phyloP scores from a whole-genome alignment of 202 grass and related monocot genomes.

The Carex arenaria region DNA sequence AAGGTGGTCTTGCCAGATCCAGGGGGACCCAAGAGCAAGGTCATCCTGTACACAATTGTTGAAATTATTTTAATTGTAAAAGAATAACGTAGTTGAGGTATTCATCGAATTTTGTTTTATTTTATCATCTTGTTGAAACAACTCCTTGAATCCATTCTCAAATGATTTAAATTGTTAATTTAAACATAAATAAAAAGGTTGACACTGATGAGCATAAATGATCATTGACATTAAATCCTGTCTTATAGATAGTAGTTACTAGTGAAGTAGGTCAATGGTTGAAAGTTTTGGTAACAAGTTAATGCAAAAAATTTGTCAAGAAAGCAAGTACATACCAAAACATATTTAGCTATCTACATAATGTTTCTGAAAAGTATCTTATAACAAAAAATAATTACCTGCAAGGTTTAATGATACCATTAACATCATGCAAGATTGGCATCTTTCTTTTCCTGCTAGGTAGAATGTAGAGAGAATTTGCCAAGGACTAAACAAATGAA shows the following conservation, averaged over 20 bases:
- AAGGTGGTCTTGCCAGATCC: conserved; percentile 84
- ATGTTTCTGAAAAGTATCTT: not conserved
- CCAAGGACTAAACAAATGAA: conserved; percentile 7
- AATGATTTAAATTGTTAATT: no score
- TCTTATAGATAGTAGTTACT: not conserved
- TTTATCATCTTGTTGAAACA: not conserved
- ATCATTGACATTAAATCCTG: no score
- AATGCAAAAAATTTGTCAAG: no score
- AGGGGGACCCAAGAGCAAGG: conserved; percentile 41
- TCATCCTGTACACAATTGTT: conserved; percentile 14
- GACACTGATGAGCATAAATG: no score
- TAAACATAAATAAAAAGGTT: no score
- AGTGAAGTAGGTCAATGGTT: not conserved
- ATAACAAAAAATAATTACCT: conserved; percentile 9
- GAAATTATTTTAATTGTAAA: not conserved
- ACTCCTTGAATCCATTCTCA: not conserved
- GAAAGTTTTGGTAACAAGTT: not conserved
- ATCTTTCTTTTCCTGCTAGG: conserved; percentile 29
- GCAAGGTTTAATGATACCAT: conserved; percentile 29
- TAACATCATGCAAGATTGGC: conserved; percentile 31
- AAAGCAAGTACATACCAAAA: not conserved
- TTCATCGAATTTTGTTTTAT: no score
- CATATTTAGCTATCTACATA: not conserved
- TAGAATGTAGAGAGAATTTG: conserved; percentile 28
- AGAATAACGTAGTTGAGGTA: not conserved